Conservation (phyloP, 495 filamentous ascomycete species). For the Immersiella caudata region DNA sequence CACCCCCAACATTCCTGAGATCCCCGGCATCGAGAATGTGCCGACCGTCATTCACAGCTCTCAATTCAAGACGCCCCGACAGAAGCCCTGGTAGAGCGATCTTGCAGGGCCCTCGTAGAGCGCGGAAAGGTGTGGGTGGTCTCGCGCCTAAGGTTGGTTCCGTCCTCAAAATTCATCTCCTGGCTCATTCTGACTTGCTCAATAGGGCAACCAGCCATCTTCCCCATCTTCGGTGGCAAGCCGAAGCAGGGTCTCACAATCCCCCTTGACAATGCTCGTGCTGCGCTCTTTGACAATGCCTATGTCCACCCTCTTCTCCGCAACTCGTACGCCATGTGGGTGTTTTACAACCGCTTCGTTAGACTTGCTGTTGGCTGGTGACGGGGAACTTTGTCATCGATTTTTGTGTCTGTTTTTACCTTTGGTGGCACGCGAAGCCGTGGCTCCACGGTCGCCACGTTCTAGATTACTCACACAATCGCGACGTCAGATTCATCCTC, state of each 20-base stretch:
- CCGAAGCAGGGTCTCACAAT: slow-evolving; percentile 39
- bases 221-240: slow-evolving; percentile 36
- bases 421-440: too few relatives aligned
- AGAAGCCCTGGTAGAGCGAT: too few relatives aligned
- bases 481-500: slow-evolving; percentile 40
- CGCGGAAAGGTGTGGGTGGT: too few relatives aligned
- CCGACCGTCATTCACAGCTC: slow-evolving; percentile 45
- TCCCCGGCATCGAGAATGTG: slow-evolving; percentile 44
- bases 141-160: slow-evolving; percentile 36
- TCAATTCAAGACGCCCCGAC: slow-evolving; percentile 50
- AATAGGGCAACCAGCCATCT: slow-evolving; percentile 35
- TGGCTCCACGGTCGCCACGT: too few relatives aligned
- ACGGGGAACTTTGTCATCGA: too few relatives aligned
- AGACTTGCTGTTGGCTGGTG: too few relatives aligned
- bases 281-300: slow-evolving; percentile 50
- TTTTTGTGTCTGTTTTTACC: too few relatives aligned
- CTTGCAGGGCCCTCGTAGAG: too few relatives aligned
- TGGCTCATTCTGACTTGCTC: neutral
- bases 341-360: slow-evolving; percentile 45
- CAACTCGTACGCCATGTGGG: slow-evolving; percentile 41
- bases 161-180: neutral
- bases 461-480: too few relatives aligned
- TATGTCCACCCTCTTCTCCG: slow-evolving; percentile 50
- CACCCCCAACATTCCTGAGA: slow-evolving; percentile 41
- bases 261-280: slow-evolving; percentile 46